Evolutionary conservation across 2,329 filamentous ascomycete genomes (phyloP).

Genomic region (Xylaria sp.): DNA sequence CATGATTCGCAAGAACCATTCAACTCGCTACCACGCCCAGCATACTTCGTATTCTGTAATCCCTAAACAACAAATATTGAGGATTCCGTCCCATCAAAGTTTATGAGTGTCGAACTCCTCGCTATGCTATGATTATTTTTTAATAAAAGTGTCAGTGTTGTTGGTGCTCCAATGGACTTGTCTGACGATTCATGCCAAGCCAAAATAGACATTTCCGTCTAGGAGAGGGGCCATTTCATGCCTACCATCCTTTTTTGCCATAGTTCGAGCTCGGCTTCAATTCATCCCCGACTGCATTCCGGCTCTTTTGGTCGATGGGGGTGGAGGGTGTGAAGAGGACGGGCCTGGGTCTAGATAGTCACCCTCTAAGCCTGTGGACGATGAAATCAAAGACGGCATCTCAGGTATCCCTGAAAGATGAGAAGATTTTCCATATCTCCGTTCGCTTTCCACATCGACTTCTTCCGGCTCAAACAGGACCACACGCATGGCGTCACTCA

Average conservation of each 20-base stretch:
- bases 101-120: neutral
- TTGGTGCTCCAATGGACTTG: neutral
- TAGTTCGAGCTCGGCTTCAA: too few species aligned
- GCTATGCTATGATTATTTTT: slow-evolving; percentile 10
- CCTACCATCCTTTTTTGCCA: neutral
- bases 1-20: slow-evolving; percentile 8
- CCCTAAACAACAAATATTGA: neutral
- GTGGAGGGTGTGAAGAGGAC: too few species aligned
- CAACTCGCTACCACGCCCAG: neutral
- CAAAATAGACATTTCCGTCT: neutral
- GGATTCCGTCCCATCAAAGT: neutral
- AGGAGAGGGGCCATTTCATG: neutral
- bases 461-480: too few species aligned
- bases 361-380: too few species aligned
- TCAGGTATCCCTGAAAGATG: too few species aligned
- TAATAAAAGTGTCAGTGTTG: neutral
- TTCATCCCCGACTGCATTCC: too few species aligned
- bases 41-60: neutral
- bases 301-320: too few species aligned
- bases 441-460: too few species aligned
- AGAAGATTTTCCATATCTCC: too few species aligned
- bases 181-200: neutral
- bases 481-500: neutral
- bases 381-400: neutral
- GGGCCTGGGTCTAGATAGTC: too few species aligned